Conservation (phyloP, 768 basidiomycete genomes). For the Boletales sp. region DNA sequence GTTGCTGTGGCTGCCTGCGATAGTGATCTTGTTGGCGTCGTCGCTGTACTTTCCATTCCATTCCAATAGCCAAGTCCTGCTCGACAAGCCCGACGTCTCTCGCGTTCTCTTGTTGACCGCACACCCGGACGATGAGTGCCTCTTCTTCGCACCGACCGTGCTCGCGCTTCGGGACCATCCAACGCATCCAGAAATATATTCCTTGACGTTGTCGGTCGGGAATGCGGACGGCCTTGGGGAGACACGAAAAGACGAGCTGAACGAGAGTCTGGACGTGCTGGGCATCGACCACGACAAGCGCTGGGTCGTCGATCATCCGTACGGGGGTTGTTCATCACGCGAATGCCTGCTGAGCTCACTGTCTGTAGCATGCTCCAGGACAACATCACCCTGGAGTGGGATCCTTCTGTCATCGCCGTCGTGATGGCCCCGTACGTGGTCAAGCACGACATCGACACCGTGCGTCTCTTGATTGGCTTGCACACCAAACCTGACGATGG, state of each 20-base stretch:
- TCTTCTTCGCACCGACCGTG: slow-evolving; percentile 91
- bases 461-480: slow-evolving; percentile 31
- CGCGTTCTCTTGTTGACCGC: slow-evolving; percentile 74
- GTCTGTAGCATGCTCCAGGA: slow-evolving; percentile 63
- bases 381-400: slow-evolving; percentile 67
- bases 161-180: slow-evolving; percentile 41
- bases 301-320: slow-evolving; percentile 71
- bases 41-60: slow-evolving; percentile 24
- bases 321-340: slow-evolving; percentile 27
- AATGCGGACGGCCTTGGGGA: slow-evolving; percentile 76
- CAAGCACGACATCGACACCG: slow-evolving; percentile 58
- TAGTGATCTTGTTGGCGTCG: slow-evolving; percentile 17
- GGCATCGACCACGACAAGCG: slow-evolving; percentile 55
- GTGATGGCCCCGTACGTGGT: slow-evolving; percentile 58
- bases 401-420: slow-evolving; percentile 51
- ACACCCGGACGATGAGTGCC: slow-evolving; percentile 92
- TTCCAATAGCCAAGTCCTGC: slow-evolving; percentile 20
- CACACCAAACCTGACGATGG: not conserved
- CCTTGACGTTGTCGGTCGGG: slow-evolving; percentile 74
- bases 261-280: slow-evolving; percentile 60
- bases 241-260: slow-evolving; percentile 55
- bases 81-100: slow-evolving; percentile 6
- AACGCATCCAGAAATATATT: slow-evolving; percentile 41
- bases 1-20: slow-evolving; percentile 14
- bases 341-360: slow-evolving; percentile 7